phyloP scores from a whole-genome alignment of 805 yeast species.

The Sugiyamaella marilandica region DNA sequence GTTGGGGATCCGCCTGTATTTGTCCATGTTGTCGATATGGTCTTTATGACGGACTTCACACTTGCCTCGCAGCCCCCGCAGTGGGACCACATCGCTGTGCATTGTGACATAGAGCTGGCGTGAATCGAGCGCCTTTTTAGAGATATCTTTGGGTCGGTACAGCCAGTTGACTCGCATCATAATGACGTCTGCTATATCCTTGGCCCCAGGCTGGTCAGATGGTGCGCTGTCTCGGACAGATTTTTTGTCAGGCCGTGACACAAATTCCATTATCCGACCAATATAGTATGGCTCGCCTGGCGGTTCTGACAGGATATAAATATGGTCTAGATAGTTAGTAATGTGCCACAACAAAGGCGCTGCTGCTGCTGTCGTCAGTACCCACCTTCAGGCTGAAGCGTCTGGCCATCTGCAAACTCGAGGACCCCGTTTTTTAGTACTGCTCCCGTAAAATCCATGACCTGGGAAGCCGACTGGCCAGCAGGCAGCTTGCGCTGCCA shows the following conservation, averaged over 20 bases:
- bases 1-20: conserved; percentile 55
- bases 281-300: conserved; percentile 92
- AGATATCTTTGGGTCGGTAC: conserved; percentile 81
- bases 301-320: conserved; percentile 85
- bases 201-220: conserved; percentile 33
- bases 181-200: conserved; percentile 34
- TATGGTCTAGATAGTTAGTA: conserved; percentile 44
- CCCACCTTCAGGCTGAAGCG: conserved; percentile 29
- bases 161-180: conserved; percentile 81
- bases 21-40: conserved; percentile 57
- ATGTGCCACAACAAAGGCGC: background rate
- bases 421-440: conserved; percentile 32
- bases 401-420: conserved; percentile 25
- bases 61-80: conserved; percentile 67
- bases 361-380: background rate
- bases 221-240: conserved; percentile 16
- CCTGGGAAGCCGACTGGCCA: conserved; percentile 24
- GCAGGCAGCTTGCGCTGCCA: conserved; percentile 30
- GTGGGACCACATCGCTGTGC: conserved; percentile 80
- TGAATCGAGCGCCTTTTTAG: conserved; percentile 61
- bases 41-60: conserved; percentile 65
- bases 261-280: conserved; percentile 77
- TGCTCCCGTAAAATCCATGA: conserved; percentile 39
- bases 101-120: conserved; percentile 76
- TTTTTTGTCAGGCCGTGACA: conserved; percentile 16